phyloP scores from a whole-genome alignment of 2,329 filamentous ascomycete genomes.

The Aureobasidium lini region DNA sequence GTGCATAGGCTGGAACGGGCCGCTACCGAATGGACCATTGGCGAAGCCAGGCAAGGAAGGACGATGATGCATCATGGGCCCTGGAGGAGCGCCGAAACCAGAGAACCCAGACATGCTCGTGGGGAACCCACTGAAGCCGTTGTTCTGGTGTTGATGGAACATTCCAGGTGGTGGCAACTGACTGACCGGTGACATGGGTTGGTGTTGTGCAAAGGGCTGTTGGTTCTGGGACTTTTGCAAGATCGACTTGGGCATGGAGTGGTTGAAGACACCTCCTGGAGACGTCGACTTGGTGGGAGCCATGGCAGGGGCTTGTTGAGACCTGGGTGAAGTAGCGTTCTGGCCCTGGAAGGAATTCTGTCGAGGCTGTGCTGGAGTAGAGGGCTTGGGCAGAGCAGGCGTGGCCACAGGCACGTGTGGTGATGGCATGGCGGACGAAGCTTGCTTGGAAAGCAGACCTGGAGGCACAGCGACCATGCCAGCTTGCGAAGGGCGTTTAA shows the following conservation, averaged over 20 bases:
- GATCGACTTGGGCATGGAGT: slow-evolving; percentile 54
- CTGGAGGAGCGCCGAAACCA: slow-evolving; percentile 36
- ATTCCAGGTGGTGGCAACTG: slow-evolving; percentile 49
- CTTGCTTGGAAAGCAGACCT: slow-evolving; percentile 47
- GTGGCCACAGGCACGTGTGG: slow-evolving; percentile 74
- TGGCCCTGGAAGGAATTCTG: slow-evolving; percentile 74
- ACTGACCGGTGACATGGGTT: slow-evolving; percentile 50
- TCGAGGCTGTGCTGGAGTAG: slow-evolving; percentile 69
- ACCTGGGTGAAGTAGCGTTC: slow-evolving; percentile 60
- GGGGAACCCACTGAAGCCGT: slow-evolving; percentile 38
- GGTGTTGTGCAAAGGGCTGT: slow-evolving; percentile 47
- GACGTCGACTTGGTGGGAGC: slow-evolving; percentile 48
- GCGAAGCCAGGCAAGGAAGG: slow-evolving; percentile 48
- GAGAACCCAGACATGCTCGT: slow-evolving; percentile 47
- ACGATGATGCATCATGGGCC: slow-evolving; percentile 49
- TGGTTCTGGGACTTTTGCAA: slow-evolving; percentile 52
- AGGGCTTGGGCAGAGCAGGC: slow-evolving; percentile 72
- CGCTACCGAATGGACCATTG: slow-evolving; percentile 43
- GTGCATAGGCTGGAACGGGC: slow-evolving; percentile 45
- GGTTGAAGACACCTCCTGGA: slow-evolving; percentile 52
- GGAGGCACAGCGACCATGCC: slow-evolving; percentile 48
- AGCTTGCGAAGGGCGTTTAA: slow-evolving; percentile 53
- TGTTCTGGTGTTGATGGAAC: slow-evolving; percentile 34
- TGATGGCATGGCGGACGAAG: slow-evolving; percentile 54
- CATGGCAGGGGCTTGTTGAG: slow-evolving; percentile 47